These are phyloP conservation scores for Puccinia triticina DNA, from an alignment of 1,284 basidiomycete species.

Conservation along the genomic window DNA sequence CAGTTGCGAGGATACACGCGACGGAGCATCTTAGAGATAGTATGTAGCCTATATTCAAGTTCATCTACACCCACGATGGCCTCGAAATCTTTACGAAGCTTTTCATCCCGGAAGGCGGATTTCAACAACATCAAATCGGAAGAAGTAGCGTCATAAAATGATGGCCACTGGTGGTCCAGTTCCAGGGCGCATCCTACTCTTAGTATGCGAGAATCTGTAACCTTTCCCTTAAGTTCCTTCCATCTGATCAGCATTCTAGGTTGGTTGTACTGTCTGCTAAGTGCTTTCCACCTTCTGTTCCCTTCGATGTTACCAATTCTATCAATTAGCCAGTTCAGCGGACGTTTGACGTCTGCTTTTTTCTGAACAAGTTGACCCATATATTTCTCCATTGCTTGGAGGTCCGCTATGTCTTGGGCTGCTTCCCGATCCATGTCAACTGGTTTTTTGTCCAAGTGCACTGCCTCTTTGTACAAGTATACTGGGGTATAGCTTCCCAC, in stretches of 20 bases:
- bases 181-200: background rate
- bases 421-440: no score
- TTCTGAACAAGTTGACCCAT: no score
- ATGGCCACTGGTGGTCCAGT: background rate
- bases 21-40: background rate
- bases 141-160: background rate
- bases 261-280: slow-evolving; percentile 10
- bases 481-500: background rate
- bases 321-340: background rate
- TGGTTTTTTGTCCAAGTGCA: background rate
- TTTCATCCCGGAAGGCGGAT: no score
- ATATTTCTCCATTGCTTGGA: background rate
- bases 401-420: background rate
- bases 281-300: slow-evolving; percentile 20
- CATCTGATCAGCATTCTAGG: background rate
- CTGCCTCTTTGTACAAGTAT: background rate
- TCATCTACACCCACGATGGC: no score
- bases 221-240: no score
- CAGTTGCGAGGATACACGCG: slow-evolving; percentile 21
- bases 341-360: no score
- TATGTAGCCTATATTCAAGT: background rate
- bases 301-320: slow-evolving; percentile 9
- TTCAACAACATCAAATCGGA: no score
- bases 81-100: no score
- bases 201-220: background rate